These are phyloP conservation scores for Fimicolochytrium jonesii DNA, from an alignment of 192 early-diverging fungal species.

Conservation along the genomic window DNA sequence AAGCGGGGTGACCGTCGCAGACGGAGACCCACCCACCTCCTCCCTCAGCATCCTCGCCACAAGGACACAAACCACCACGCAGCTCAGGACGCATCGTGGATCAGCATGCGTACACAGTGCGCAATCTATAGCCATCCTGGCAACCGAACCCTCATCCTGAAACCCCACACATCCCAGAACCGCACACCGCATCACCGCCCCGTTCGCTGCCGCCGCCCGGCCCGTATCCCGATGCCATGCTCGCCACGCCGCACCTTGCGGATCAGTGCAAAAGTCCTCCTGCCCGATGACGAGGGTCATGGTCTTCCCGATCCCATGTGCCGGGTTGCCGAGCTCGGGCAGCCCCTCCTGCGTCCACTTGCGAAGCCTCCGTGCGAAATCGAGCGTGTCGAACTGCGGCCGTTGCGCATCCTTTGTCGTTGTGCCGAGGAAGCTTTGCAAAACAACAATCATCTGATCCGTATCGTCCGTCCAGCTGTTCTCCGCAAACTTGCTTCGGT, in stretches of 20 bases:
- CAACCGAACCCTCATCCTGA: conserved; percentile 1
- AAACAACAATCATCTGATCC: conserved; percentile 57
- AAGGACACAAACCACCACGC: conserved; percentile 32
- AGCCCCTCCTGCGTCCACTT: conserved; percentile 53
- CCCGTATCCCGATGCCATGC: conserved; percentile 37
- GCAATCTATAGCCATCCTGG: background rate
- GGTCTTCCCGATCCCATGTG: conserved; percentile 52
- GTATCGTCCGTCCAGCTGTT: conserved; percentile 54
- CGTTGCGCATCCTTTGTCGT: too few species aligned
- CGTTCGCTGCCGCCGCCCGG: conserved; percentile 36
- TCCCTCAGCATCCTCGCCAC: conserved; percentile 26
- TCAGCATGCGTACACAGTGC: conserved; percentile 46
- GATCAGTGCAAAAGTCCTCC: conserved; percentile 43
- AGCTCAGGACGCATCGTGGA: conserved; percentile 39
- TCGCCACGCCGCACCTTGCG: conserved; percentile 35
- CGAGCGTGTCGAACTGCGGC: conserved; percentile 42
- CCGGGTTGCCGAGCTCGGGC: conserved; percentile 48
- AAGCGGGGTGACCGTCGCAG: too few species aligned
- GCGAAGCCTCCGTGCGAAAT: conserved; percentile 48
- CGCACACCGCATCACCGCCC: conserved; percentile 43
- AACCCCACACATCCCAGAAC: conserved; percentile 21
- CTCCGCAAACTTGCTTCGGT: conserved; percentile 36
- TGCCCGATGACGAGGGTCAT: conserved; percentile 43
- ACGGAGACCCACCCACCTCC: too few species aligned
- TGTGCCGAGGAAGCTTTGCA: conserved; percentile 46